Percentiles rank a stretch among this genome's conserved stretches.
These are phyloP conservation scores for Dipodascus albidus DNA, from an alignment of 805 yeast genomes.

Conservation along the genomic window DNA sequence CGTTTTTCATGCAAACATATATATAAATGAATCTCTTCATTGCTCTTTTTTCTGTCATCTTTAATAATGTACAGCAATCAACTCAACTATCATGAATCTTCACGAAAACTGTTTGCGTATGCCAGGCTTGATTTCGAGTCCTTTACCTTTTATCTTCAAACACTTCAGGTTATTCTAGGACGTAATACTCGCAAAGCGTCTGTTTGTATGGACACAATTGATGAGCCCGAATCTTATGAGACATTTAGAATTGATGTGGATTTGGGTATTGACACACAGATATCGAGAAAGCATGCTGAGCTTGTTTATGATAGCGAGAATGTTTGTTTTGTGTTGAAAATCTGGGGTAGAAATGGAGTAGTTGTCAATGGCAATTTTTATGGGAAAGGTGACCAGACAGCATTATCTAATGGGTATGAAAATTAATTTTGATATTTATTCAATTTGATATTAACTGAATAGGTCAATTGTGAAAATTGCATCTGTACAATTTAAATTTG, in stretches of 20 bases:
- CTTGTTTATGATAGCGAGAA: conserved; percentile 96
- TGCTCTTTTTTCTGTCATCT: no score
- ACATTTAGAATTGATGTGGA: conserved; percentile 68
- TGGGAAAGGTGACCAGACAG: conserved; percentile 85
- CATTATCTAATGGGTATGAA: conserved; percentile 62
- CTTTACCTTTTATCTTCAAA: conserved; percentile 91
- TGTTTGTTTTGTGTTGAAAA: conserved; percentile 83
- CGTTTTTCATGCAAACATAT: no score
- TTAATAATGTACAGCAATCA: neutral
- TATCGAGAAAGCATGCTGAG: conserved; percentile 91
- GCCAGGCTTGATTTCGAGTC: conserved; percentile 73
- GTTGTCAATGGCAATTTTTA: conserved; percentile 87
- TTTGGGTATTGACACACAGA: conserved; percentile 82
- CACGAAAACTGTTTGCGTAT: conserved; percentile 26
- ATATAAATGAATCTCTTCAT: no score
- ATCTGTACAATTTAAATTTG: neutral
- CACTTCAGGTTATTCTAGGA: conserved; percentile 89
- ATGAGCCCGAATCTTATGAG: no score
- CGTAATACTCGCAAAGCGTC: conserved; percentile 36
- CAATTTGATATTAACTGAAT: neutral
- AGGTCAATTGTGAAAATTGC: neutral
- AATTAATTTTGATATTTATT: neutral
- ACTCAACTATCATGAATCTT: conserved; percentile 12
- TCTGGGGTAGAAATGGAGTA: conserved; percentile 92
- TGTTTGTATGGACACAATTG: no score